These are phyloP conservation scores for Pseudogymnoascus sp. DNA, from an alignment of 2,329 filamentous ascomycete species.

Conservation along the genomic window DNA sequence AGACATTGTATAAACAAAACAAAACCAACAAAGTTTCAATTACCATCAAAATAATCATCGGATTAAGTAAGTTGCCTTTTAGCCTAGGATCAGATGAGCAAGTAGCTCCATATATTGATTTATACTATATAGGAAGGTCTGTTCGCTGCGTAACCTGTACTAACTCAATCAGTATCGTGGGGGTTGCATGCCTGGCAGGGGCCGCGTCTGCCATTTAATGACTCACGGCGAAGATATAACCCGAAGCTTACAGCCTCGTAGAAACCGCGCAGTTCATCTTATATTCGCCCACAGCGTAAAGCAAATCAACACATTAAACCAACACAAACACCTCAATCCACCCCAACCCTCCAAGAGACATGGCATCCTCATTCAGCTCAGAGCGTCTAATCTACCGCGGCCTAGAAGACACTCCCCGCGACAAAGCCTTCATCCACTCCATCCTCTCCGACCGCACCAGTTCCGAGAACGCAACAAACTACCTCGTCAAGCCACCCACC, in stretches of 20 bases:
- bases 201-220: not conserved
- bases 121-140: not conserved
- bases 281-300: not conserved
- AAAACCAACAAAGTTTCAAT: not conserved
- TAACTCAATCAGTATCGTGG: not conserved
- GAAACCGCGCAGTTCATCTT: not conserved
- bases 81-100: not conserved
- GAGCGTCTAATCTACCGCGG: conserved; percentile 31
- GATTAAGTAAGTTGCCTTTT: not conserved
- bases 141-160: too few species aligned
- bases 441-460: conserved; percentile 26
- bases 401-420: conserved; percentile 27
- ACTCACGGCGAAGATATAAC: not conserved
- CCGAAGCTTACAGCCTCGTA: not conserved
- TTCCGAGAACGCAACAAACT: conserved; percentile 23
- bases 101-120: not conserved
- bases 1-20: not conserved
- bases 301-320: not conserved
- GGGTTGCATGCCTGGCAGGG: not conserved
- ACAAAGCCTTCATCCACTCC: conserved; percentile 25
- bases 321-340: not conserved
- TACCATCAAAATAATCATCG: not conserved
- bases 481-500: conserved; percentile 26
- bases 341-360: not conserved
- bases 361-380: conserved; percentile 26